phyloP scores from a whole-genome alignment of 768 basidiomycete genomes.

The Tylopilus cervinicoccineus region DNA sequence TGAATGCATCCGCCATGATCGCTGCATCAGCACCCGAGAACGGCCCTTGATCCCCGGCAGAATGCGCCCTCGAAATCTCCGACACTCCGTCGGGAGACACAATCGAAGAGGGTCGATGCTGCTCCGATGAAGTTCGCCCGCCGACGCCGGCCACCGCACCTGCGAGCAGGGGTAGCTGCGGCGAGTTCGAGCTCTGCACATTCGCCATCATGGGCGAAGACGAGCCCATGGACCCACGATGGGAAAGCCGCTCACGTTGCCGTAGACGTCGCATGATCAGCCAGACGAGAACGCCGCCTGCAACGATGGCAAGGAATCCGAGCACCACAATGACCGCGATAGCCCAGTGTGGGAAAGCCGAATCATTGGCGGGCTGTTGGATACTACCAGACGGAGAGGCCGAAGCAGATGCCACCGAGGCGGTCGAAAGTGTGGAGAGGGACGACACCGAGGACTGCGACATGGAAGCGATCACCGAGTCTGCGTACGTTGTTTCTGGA shows the following conservation, averaged over 20 bases:
- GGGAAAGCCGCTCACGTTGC: slow-evolving; percentile 44
- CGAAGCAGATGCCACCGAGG: slow-evolving; percentile 36
- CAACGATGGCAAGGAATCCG: slow-evolving; percentile 77
- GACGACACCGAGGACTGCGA: slow-evolving; percentile 33
- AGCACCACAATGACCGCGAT: slow-evolving; percentile 88
- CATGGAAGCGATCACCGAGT: slow-evolving; percentile 59
- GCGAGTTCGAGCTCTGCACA: slow-evolving; percentile 38
- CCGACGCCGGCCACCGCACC: slow-evolving; percentile 30
- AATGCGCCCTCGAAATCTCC: slow-evolving; percentile 58
- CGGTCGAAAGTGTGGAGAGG: slow-evolving; percentile 36
- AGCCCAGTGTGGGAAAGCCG: slow-evolving; percentile 80
- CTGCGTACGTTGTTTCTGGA: slow-evolving; percentile 72
- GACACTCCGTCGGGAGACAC: slow-evolving; percentile 73
- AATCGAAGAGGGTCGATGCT: slow-evolving; percentile 34
- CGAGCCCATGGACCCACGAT: slow-evolving; percentile 75
- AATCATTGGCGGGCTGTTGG: slow-evolving; percentile 36
- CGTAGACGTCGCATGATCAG: slow-evolving; percentile 69
- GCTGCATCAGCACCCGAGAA: slow-evolving; percentile 86
- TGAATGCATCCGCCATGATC: slow-evolving; percentile 90
- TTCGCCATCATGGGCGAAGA: slow-evolving; percentile 81
- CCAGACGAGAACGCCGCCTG: slow-evolving; percentile 64
- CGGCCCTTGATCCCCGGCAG: slow-evolving; percentile 60
- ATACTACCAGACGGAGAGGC: slow-evolving; percentile 37
- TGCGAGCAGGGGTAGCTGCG: slow-evolving; percentile 48
- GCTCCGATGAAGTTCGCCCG: slow-evolving; percentile 30